Conservation (phyloP, 148 eudicot species). For the Arbutus unedo region DNA sequence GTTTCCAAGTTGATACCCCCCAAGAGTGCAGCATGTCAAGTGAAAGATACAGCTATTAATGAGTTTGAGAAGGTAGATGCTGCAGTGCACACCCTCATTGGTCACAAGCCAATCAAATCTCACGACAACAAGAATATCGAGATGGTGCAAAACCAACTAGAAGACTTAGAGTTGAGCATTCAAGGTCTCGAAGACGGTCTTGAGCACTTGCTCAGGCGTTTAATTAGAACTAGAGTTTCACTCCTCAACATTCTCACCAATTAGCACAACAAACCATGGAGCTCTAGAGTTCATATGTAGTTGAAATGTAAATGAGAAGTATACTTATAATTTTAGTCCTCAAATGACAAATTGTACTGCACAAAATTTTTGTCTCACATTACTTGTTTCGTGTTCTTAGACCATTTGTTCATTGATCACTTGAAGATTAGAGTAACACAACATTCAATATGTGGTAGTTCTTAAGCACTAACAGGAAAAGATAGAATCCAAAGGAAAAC, state of each 20-base stretch:
- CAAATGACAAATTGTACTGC: neutral
- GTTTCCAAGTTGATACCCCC: constrained; percentile 17
- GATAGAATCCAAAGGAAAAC: neutral
- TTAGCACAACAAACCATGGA: neutral
- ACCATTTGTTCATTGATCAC: neutral
- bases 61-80: constrained; percentile 20
- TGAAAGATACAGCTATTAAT: neutral
- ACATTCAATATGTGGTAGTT: neutral
- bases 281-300: neutral
- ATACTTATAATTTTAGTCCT: neutral
- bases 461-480: neutral
- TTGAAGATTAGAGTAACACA: neutral
- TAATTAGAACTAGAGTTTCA: constrained; percentile 30
- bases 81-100: constrained; percentile 1
- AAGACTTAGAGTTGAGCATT: constrained; percentile 19
- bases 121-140: no score
- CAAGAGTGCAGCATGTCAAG: neutral
- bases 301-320: neutral
- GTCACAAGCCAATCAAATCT: constrained; percentile 9
- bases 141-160: constrained; percentile 11
- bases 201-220: constrained; percentile 25
- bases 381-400: neutral
- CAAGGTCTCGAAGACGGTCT: constrained; percentile 24
- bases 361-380: neutral
- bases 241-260: constrained; percentile 30